Percentiles rank a stretch among this genome's conserved stretches.
Evolutionary conservation across 1,139 yeast genomes (phyloP).

Genomic region (Blastobotrys aristatus): DNA sequence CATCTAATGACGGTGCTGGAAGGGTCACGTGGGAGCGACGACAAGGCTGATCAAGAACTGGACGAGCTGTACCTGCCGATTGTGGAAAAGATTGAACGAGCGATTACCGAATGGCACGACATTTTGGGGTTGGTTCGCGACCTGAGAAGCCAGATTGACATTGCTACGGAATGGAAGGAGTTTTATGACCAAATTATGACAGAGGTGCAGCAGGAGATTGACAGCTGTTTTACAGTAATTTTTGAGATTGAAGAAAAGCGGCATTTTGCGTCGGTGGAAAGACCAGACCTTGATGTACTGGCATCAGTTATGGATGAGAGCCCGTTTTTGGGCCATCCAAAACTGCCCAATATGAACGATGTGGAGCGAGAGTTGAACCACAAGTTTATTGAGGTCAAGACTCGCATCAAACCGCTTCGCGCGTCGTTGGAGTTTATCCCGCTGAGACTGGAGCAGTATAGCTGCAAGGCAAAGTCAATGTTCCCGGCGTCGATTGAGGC

Average conservation of each 20-base stretch:
- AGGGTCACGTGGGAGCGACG: slow-evolving; percentile 19
- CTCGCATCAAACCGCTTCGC: slow-evolving; percentile 45
- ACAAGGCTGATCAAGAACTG: slow-evolving; percentile 7
- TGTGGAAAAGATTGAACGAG: slow-evolving; percentile 23
- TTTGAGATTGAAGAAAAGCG: slow-evolving; percentile 32
- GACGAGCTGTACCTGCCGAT: slow-evolving; percentile 13
- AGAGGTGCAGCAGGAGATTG: slow-evolving; percentile 49
- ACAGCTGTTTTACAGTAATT: slow-evolving; percentile 39
- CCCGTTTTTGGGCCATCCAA: slow-evolving; percentile 22
- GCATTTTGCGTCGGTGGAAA: slow-evolving; percentile 15
- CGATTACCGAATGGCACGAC: slow-evolving; percentile 36
- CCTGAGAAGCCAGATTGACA: slow-evolving; percentile 45
- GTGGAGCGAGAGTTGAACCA: slow-evolving; percentile 32
- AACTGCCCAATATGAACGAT: slow-evolving; percentile 29
- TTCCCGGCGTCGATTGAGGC: slow-evolving; percentile 37
- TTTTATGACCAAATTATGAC: slow-evolving; percentile 48
- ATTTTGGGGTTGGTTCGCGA: slow-evolving; percentile 39
- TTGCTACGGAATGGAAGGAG: slow-evolving; percentile 56
- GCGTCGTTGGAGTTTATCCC: slow-evolving; percentile 62
- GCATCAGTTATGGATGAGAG: slow-evolving; percentile 20
- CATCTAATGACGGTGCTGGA: slow-evolving; percentile 41
- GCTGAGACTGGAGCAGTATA: slow-evolving; percentile 45
- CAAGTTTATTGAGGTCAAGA: slow-evolving; percentile 34
- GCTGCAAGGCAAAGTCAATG: slow-evolving; percentile 31
- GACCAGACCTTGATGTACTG: slow-evolving; percentile 19